These are phyloP conservation scores for Ophiocordyceps sinensis DNA, from an alignment of 2,329 filamentous ascomycete species.

Conservation along the genomic window DNA sequence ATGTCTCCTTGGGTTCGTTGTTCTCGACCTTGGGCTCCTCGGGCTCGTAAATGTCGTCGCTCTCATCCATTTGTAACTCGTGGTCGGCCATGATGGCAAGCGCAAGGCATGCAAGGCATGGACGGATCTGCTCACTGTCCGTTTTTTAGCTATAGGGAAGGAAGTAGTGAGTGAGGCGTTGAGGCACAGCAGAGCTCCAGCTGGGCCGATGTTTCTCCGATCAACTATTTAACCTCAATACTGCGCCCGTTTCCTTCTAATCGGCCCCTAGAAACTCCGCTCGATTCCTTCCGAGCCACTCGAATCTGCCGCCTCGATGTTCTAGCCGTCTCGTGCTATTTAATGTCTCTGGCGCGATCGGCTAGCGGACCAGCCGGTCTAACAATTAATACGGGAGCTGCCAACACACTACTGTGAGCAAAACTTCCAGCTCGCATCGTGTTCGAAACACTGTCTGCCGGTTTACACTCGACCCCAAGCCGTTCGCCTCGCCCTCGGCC, in stretches of 20 bases:
- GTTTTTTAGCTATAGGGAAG: not conserved
- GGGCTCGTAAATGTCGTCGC: conserved; percentile 52
- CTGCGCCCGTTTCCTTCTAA: not conserved
- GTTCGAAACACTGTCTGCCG: not conserved
- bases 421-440: not conserved
- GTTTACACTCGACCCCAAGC: not conserved
- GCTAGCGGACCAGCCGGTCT: conserved; percentile 45
- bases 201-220: conserved; percentile 16
- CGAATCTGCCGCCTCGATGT: not conserved
- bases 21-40: conserved; percentile 35
- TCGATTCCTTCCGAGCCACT: not conserved
- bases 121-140: conserved; percentile 1
- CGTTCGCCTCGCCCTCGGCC: too few species aligned
- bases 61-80: conserved; percentile 52
- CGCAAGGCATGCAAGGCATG: not conserved
- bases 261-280: not conserved
- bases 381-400: conserved; percentile 48
- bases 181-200: conserved; percentile 5
- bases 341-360: conserved; percentile 39
- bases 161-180: not conserved
- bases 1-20: conserved; percentile 13
- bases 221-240: too few species aligned
- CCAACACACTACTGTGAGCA: conserved; percentile 31
- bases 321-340: conserved; percentile 1
- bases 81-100: conserved; percentile 3